Evolutionary conservation across 768 basidiomycete species (phyloP).

Genomic region (Phallus indusiatus): DNA sequence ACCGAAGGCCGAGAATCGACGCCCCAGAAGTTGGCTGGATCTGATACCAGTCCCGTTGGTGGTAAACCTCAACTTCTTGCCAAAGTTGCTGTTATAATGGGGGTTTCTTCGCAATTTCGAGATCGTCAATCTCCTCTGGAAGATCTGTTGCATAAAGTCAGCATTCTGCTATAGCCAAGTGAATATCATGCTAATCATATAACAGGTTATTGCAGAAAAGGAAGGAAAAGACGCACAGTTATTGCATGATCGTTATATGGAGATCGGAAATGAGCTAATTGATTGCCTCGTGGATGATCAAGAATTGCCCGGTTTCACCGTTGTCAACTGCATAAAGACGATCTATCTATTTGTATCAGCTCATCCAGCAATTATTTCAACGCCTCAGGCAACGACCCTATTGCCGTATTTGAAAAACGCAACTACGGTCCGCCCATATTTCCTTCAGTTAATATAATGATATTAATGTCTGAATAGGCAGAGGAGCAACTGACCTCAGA

Average conservation of each 20-base stretch:
- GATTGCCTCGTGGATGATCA: slow-evolving; percentile 85
- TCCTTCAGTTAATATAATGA: neutral
- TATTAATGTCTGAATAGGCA: slow-evolving; percentile 30
- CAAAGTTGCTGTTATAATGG: slow-evolving; percentile 79
- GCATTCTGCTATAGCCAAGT: neutral
- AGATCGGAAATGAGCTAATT: slow-evolving; percentile 79
- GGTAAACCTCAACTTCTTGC: slow-evolving; percentile 48
- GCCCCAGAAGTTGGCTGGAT: neutral
- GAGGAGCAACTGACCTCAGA: slow-evolving; percentile 84
- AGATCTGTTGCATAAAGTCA: slow-evolving; percentile 62
- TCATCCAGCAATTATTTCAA: slow-evolving; percentile 77
- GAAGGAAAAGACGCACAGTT: slow-evolving; percentile 40
- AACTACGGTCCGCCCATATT: slow-evolving; percentile 47
- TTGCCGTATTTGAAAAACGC: slow-evolving; percentile 87
- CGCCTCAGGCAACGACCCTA: slow-evolving; percentile 72
- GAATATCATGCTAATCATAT: neutral
- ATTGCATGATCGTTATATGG: slow-evolving; percentile 61
- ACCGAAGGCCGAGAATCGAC: neutral
- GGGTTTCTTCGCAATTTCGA: slow-evolving; percentile 70
- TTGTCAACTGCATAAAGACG: slow-evolving; percentile 76
- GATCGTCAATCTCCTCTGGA: slow-evolving; percentile 81
- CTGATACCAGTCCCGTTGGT: slow-evolving; percentile 19
- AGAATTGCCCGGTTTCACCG: slow-evolving; percentile 66
- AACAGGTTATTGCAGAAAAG: slow-evolving; percentile 60
- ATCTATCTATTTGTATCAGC: slow-evolving; percentile 77